Base-by-base conservation (phyloP, 2,329 filamentous ascomycete genomes). In the Cladosporium austrohemisphaericum region DNA sequence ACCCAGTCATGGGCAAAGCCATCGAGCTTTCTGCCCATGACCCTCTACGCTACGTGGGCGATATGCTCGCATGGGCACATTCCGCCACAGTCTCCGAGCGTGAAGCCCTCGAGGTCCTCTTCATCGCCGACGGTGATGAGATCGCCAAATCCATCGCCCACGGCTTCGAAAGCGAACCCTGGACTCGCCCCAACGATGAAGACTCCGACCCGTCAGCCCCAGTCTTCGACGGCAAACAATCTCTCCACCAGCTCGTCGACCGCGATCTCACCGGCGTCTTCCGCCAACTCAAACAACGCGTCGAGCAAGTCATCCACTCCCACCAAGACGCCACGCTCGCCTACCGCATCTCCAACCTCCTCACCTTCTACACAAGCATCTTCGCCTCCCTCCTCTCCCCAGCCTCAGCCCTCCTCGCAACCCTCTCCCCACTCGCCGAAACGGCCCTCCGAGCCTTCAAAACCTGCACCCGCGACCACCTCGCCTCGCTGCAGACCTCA, bases 21-120 rank as follows among this genome's bases (percentile, higher is more conserved):
- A 98, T 98, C 55, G 92, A 98, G 64, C 81, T 97, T 59, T 86
- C 85, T 9, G 92, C 93, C 1, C 92, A 97, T 65, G 93, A 98
- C 62, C 85, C 89, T 1, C 71, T 97, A 20, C 83, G 93, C 16
- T 97, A 97, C 66, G 83, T 94, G 2, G 90, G 93, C 46, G 93
- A 98, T 64, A 98, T 98, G 91, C 78, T 98, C 11, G 93, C 93
- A 4, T 98, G 93, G 93, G 83, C 86, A 5, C 93, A 98, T 66
- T 95, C 93, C 0, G 87, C 91, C 2, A 85, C 92, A 0, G 93
- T 98, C 1, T 94, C 92, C 25, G 93, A 98, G 68, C 81, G 88
- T 45, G 93, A 98, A 68, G 90, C 91, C 0, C 76, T 98, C 5
- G 92, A 97, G 66, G 83, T 89, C 2, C 74, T 98, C 1, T 98